A percentile compares a stretch with the other conserved stretches of the same genome.
phyloP scores from a whole-genome alignment of 2,329 filamentous ascomycete genomes.

The Pseudogymnoascus destructans region DNA sequence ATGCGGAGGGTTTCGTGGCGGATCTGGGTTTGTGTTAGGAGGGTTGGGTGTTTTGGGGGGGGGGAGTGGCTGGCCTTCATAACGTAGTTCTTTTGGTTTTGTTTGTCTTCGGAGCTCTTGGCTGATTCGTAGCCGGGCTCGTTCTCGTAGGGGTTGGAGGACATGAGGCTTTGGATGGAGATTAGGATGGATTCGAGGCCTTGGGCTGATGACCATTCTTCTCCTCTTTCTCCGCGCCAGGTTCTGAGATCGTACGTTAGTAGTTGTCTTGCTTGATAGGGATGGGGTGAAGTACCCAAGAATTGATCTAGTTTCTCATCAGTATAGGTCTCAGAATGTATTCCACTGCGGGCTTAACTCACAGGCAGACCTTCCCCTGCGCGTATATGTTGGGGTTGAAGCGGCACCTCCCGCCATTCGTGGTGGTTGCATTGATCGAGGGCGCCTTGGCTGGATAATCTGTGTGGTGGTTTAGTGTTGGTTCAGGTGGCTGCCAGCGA shows the following conservation, averaged over 20 bases:
- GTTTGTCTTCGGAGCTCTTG: slow-evolving; percentile 54
- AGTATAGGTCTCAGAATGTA: slow-evolving; percentile 11
- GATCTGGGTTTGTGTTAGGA: slow-evolving; percentile 27
- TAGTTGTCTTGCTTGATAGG: slow-evolving; percentile 9
- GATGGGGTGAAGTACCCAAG: slow-evolving; percentile 48
- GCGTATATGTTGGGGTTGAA: slow-evolving; percentile 98
- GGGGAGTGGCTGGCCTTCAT: slow-evolving; percentile 47
- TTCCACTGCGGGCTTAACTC: slow-evolving; percentile 28
- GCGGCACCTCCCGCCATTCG: slow-evolving; percentile 73
- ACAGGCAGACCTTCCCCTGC: slow-evolving; percentile 84
- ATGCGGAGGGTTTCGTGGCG: slow-evolving; percentile 81
- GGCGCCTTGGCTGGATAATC: slow-evolving; percentile 70
- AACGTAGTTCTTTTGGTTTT: slow-evolving; percentile 60
- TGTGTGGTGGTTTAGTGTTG: slow-evolving; percentile 25
- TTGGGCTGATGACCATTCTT: slow-evolving; percentile 94
- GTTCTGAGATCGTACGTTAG: slow-evolving; percentile 45
- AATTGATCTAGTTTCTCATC: slow-evolving; percentile 53
- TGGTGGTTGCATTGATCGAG: slow-evolving; percentile 57
- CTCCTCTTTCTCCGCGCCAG: slow-evolving; percentile 80
- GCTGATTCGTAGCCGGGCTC: slow-evolving; percentile 85
- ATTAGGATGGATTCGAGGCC: slow-evolving; percentile 87
- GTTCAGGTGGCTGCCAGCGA: not conserved
- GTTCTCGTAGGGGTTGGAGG: slow-evolving; percentile 84
- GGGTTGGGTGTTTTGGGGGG: no score
- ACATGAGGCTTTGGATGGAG: slow-evolving; percentile 95